A percentile compares a stretch with the other conserved stretches of the same genome.
These are phyloP conservation scores for Collybia sp. DNA, from an alignment of 768 basidiomycete genomes.

Conservation along the genomic window DNA sequence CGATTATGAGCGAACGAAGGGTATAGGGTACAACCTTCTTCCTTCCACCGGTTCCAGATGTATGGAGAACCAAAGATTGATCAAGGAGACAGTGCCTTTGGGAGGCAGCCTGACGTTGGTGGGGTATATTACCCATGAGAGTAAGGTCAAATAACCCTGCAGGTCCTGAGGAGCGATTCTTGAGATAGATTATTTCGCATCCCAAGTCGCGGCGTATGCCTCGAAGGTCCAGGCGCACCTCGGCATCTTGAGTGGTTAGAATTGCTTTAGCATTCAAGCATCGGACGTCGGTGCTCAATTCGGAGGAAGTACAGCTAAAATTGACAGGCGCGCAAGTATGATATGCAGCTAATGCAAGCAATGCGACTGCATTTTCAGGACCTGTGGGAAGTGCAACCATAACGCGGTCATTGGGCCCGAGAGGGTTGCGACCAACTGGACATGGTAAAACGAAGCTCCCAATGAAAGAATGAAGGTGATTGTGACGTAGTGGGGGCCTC, in stretches of 20 bases:
- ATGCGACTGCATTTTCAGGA: conserved; percentile 40
- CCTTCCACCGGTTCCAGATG: conserved; percentile 54
- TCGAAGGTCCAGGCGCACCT: conserved; percentile 30
- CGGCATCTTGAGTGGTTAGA: conserved; percentile 34
- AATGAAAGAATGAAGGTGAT: conserved; percentile 30
- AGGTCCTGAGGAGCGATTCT: conserved; percentile 26
- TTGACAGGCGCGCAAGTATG: conserved; percentile 46
- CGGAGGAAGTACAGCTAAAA: conserved; percentile 37
- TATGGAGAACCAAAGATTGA: conserved; percentile 52
- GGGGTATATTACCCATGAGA: conserved; percentile 15
- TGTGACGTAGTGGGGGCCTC: conserved; percentile 30
- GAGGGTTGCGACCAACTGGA: conserved; percentile 17
- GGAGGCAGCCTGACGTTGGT: conserved; percentile 13
- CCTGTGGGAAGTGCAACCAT: conserved; percentile 41
- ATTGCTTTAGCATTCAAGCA: conserved; percentile 35
- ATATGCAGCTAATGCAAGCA: conserved; percentile 37
- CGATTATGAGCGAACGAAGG: conserved; percentile 35
- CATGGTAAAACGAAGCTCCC: conserved; percentile 33
- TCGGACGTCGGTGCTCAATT: conserved; percentile 36
- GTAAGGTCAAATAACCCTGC: conserved; percentile 36
- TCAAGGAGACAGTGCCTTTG: conserved; percentile 34
- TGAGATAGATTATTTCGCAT: conserved; percentile 34
- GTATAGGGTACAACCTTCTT: conserved; percentile 46
- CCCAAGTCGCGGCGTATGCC: conserved; percentile 26
- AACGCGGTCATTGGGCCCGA: conserved; percentile 40